These are phyloP conservation scores for Yamadazyma sp. DNA, from an alignment of 1,139 yeast genomes.

Conservation along the genomic window DNA sequence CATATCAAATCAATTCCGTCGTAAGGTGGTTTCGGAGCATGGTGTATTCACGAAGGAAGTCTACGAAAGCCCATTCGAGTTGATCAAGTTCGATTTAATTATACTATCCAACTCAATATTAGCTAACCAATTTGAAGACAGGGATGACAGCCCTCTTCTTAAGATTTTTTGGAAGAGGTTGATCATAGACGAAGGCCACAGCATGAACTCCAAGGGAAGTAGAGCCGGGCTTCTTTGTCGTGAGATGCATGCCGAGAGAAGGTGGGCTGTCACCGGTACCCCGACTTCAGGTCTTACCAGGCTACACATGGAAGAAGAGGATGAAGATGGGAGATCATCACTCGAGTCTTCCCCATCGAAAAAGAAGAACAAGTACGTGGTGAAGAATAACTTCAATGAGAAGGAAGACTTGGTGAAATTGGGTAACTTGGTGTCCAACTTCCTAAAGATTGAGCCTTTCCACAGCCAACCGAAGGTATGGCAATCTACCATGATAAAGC, in stretches of 20 bases:
- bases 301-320: slow-evolving; percentile 53
- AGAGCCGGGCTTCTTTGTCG: slow-evolving; percentile 50
- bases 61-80: slow-evolving; percentile 28
- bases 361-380: slow-evolving; percentile 38
- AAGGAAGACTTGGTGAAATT: slow-evolving; percentile 52
- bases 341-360: slow-evolving; percentile 17
- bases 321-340: slow-evolving; percentile 20
- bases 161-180: slow-evolving; percentile 64
- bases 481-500: slow-evolving; percentile 46
- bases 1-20: slow-evolving; percentile 34
- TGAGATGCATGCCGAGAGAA: slow-evolving; percentile 53
- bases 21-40: slow-evolving; percentile 14
- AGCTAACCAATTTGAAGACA: slow-evolving; percentile 33
- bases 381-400: slow-evolving; percentile 36
- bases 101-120: slow-evolving; percentile 51
- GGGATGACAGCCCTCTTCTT: slow-evolving; percentile 32
- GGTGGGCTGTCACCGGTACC: slow-evolving; percentile 77
- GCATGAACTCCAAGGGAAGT: slow-evolving; percentile 53
- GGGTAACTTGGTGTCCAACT: slow-evolving; percentile 53
- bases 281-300: slow-evolving; percentile 71
- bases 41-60: slow-evolving; percentile 21
- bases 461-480: slow-evolving; percentile 46
- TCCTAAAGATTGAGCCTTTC: slow-evolving; percentile 63
- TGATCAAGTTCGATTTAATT: slow-evolving; percentile 51
- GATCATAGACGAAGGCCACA: slow-evolving; percentile 75